Evolutionary conservation across 192 early-diverging fungal genomes (phyloP).

Genomic region (Obelidium mucronatum): DNA sequence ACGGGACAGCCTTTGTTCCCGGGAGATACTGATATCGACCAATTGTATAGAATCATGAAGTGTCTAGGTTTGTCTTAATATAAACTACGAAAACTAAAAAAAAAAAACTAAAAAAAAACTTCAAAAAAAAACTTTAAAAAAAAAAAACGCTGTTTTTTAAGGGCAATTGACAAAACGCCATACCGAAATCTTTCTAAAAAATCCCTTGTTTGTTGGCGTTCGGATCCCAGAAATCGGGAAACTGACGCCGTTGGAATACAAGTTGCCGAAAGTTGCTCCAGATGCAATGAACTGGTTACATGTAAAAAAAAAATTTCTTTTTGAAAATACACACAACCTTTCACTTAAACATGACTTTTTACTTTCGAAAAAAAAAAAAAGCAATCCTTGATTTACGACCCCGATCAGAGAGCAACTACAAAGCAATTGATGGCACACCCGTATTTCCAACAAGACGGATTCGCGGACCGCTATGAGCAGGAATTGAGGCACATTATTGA

Average conservation of each 20-base stretch:
- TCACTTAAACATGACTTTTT: not conserved
- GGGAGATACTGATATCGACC: constrained; percentile 71
- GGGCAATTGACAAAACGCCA: constrained; percentile 65
- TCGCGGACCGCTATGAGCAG: constrained; percentile 59
- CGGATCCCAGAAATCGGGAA: constrained; percentile 65
- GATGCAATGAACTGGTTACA: constrained; percentile 65
- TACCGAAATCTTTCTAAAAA: constrained; percentile 66
- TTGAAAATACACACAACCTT: not conserved
- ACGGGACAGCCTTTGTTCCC: constrained; percentile 73
- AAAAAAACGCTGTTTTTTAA: constrained; percentile 23
- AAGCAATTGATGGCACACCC: constrained; percentile 63
- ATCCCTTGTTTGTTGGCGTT: constrained; percentile 68
- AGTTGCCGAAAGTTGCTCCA: constrained; percentile 57
- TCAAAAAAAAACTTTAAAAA: too few relatives aligned
- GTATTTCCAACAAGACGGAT: constrained; percentile 66
- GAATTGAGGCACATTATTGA: constrained; percentile 61
- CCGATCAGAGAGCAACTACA: constrained; percentile 66
- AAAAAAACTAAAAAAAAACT: not conserved
- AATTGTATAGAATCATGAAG: constrained; percentile 71
- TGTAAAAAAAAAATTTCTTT: constrained; percentile 37
- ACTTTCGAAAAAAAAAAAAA: constrained; percentile 29
- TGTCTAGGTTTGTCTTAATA: constrained; percentile 49
- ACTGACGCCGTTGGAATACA: constrained; percentile 60
- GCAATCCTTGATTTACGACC: constrained; percentile 68
- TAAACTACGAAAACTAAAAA: not conserved